Base-by-base conservation (phyloP, 129 eudicot genomes). In the Helianthus tuberosus region DNA sequence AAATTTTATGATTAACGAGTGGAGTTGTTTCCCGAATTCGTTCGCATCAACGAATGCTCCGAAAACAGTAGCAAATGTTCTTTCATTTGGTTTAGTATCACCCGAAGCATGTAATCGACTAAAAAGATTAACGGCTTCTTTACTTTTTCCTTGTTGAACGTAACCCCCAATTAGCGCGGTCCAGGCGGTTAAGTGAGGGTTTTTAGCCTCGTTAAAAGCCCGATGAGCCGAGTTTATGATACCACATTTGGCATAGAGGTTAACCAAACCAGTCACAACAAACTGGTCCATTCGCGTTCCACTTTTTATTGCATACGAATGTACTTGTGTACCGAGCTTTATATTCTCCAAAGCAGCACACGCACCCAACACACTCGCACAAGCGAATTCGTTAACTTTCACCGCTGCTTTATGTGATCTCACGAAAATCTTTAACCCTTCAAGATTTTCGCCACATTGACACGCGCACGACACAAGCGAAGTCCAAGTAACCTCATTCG, bases 131-230 rank as follows among this genome's bases (percentile, higher is more conserved):
- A 68, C 47, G 39, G 91, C 88, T 66, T 88, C 81, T 71, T 75
- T 77, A 32, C 46, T 41, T 53, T 80, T 80, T 6, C 80, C 89
- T 11, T 58, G 76, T 48, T 88, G 89, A 52, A 88, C 84, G 76
- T 63, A 86, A 32, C 97, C 97, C 20, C 88, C 89, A 5, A 88
- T 86, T 5, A 91, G 46, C 11, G 97, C 91, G 20, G 97, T 91
- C 94, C 94, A 88, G 0, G 97, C 80, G 1, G 91, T 77, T 64
- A 88, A 73, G 51, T 82, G 84, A 3, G 87, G 91, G 11, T 73
- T 72, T 9, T 80, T 66, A 6, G 58, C 87, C 81, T 86, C 96
- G 51, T 67, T 54, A 67, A 87, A 72, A 14, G 83, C 89, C 62
- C 44, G 67, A 23, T 17, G 25, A 16, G 90, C 93, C 57, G 66